Evolutionary conservation across 768 basidiomycete species (phyloP).

Genomic region (Trametes punicea): DNA sequence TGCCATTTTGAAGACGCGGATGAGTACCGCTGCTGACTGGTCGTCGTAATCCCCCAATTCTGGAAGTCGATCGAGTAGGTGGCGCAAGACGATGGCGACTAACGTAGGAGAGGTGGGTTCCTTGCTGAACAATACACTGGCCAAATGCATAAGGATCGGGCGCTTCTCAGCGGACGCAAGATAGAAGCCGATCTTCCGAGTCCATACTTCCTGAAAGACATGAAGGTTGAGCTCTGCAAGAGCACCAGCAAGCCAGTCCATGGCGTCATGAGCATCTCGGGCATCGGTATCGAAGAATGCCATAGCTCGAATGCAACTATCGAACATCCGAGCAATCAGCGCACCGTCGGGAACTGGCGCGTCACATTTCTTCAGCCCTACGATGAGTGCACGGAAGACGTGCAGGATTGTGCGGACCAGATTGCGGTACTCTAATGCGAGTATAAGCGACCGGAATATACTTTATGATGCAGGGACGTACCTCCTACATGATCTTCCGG

Average conservation of each 20-base stretch:
- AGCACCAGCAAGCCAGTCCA: conserved; percentile 77
- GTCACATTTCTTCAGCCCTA: conserved; percentile 74
- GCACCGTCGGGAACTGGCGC: conserved; percentile 79
- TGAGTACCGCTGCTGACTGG: conserved; percentile 74
- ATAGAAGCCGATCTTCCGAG: conserved; percentile 87
- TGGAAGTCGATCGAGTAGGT: conserved; percentile 78
- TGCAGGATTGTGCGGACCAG: conserved; percentile 87
- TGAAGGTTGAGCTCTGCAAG: conserved; percentile 83
- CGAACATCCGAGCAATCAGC: conserved; percentile 85
- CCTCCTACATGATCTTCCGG: conserved; percentile 81
- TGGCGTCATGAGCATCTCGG: conserved; percentile 68
- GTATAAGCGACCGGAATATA: conserved; percentile 12
- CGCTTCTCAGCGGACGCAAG: conserved; percentile 77
- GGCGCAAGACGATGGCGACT: conserved; percentile 83
- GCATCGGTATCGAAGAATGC: conserved; percentile 69
- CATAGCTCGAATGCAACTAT: conserved; percentile 81
- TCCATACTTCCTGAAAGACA: conserved; percentile 96
- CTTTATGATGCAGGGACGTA: conserved; percentile 33
- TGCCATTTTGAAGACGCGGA: conserved; percentile 93
- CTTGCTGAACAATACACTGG: conserved; percentile 77
- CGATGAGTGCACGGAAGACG: conserved; percentile 78
- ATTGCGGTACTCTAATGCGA: conserved; percentile 69
- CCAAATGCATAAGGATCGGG: conserved; percentile 75
- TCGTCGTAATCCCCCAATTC: conserved; percentile 84
- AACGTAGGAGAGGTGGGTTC: conserved; percentile 77